Evolutionary conservation across 495 filamentous ascomycete genomes (phyloP), one percentile per base, ranked within the genome.

Genomic region (Penicillium malachiteum): DNA sequence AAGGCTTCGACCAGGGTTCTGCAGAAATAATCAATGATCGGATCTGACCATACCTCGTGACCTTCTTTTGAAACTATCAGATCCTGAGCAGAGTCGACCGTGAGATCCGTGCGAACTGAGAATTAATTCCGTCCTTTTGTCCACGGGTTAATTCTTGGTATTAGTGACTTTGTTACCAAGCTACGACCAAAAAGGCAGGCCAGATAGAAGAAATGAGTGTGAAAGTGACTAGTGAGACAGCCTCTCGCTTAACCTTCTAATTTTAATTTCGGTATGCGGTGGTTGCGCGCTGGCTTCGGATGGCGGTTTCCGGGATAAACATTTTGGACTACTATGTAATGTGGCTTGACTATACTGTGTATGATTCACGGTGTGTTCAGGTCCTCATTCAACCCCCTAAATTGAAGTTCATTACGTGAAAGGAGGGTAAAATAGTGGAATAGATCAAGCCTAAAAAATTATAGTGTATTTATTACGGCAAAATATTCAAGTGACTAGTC

Each of bases 1-100:
- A 63, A 54, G 58, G 58, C 66, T 66, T 69, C 62, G 65, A 66
- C 67, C 63, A 68, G 58, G 58, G 61, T 60, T 66, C 62, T 63
- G 64, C 60, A 70, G 63, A 65, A 59, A 64, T 37, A 37, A 64
- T 53, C 47, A 64, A 49, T 66, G 60, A 66, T 58, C 59, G 55
- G 60, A 64, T 62, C 62, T 63, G 53, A 56, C 26, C 43, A 26
- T 37, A 37, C 48, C 60, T 52, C 56, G 53, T 59, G 50, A 56
- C 50, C 46, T 50, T 21, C 40, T n/a, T n/a, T n/a, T 21, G 34
- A 52, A 52, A 62, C 40, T 57, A 56, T 56, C 53, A 44, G 47
- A 57, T 47, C 50, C 55, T 51, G 51, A 48, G 52, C 50, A 11
- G 13, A 55, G 42, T 11, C 18, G 13, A 26, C 30, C 43, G 6